Percentiles rank a stretch among this genome's conserved stretches.
phyloP scores from a whole-genome alignment of 768 basidiomycete genomes.

The Goffeauzyma gilvescens region DNA sequence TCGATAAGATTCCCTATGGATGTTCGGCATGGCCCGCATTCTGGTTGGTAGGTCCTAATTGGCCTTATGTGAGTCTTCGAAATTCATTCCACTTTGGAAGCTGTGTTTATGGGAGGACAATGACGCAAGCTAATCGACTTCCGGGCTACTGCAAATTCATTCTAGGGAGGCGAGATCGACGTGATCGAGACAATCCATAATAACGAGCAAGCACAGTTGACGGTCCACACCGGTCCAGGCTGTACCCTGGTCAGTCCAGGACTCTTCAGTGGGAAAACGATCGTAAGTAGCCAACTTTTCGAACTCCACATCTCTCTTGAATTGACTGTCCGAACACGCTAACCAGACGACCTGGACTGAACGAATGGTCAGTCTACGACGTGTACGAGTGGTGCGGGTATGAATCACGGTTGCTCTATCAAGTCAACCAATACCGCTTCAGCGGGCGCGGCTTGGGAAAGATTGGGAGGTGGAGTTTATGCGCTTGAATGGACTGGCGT shows the following conservation, averaged over 20 bases:
- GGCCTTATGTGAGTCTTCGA: conserved; percentile 19
- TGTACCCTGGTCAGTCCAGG: conserved; percentile 3
- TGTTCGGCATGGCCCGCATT: conserved; percentile 49
- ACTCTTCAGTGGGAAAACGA: neutral
- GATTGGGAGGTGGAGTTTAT: neutral
- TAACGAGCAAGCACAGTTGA: conserved; percentile 1
- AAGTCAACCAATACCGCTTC: neutral
- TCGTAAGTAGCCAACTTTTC: neutral
- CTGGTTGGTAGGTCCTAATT: conserved; percentile 34
- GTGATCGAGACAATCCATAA: conserved; percentile 2
- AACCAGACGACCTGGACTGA: neutral
- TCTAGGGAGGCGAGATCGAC: neutral
- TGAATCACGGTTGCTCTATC: conserved; percentile 1
- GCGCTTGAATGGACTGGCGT: neutral
- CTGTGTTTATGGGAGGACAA: neutral
- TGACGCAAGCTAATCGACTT: too few relatives aligned
- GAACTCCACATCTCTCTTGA: neutral
- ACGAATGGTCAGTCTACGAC: neutral
- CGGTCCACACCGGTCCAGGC: conserved; percentile 2
- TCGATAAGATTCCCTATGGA: conserved; percentile 51
- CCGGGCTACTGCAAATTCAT: too few relatives aligned
- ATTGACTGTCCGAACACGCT: neutral
- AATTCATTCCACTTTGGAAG: too few relatives aligned
- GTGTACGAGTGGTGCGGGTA: neutral
- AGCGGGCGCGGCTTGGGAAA: neutral